These are phyloP conservation scores for Cubamyces lactineus DNA, from an alignment of 768 basidiomycete species.

Conservation along the genomic window DNA sequence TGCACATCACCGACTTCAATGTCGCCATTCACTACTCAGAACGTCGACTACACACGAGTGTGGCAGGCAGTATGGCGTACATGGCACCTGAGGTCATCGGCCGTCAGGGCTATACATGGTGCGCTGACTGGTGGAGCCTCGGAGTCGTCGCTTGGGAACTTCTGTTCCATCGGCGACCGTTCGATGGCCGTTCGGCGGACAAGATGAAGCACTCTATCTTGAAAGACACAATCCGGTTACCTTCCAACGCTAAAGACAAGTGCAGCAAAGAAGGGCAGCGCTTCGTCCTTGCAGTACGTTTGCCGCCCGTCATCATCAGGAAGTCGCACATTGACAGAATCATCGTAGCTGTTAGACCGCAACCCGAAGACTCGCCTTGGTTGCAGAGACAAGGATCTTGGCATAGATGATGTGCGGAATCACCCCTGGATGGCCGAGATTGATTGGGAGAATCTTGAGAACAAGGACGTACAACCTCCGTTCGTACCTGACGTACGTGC, in stretches of 20 bases:
- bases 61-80: constrained; percentile 99
- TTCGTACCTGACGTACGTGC: constrained; percentile 90
- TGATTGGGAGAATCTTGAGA: constrained; percentile 79
- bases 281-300: constrained; percentile 67
- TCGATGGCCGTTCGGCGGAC: constrained; percentile 87
- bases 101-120: constrained; percentile 91
- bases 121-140: constrained; percentile 95
- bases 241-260: constrained; percentile 62
- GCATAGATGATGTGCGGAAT: constrained; percentile 73
- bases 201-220: constrained; percentile 87
- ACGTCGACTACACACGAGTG: constrained; percentile 82
- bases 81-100: constrained; percentile 98
- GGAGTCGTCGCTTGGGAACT: constrained; percentile 91
- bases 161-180: constrained; percentile 81
- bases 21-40: constrained; percentile 98
- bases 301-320: background rate
- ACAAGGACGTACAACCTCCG: constrained; percentile 72
- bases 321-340: background rate
- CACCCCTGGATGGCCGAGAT: constrained; percentile 87
- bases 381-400: constrained; percentile 69
- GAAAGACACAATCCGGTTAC: constrained; percentile 77
- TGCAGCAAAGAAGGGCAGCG: constrained; percentile 69
- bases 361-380: constrained; percentile 80
- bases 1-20: constrained; percentile 98
- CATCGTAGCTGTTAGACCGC: constrained; percentile 77